These are phyloP conservation scores for Pulveroboletus sp. DNA, from an alignment of 768 basidiomycete genomes.

Conservation along the genomic window DNA sequence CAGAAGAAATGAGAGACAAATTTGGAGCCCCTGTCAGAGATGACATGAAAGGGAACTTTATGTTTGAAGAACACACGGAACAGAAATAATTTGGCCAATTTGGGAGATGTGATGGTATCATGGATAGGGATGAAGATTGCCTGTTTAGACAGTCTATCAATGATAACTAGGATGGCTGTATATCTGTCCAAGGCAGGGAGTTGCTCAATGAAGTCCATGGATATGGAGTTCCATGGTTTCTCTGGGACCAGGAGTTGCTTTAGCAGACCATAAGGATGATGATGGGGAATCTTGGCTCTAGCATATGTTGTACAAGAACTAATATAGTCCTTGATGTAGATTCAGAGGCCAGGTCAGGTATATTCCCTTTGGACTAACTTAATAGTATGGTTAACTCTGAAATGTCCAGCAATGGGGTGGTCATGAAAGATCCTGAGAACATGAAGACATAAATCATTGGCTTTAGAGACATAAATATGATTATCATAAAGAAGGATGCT, in stretches of 20 bases:
- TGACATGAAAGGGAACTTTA: background rate
- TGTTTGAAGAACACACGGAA: background rate
- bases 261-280: background rate
- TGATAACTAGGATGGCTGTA: background rate
- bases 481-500: background rate
- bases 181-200: background rate
- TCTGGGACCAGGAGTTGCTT: background rate
- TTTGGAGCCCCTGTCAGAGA: background rate
- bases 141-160: background rate
- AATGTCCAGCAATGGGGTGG: background rate
- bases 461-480: background rate
- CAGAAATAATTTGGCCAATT: background rate
- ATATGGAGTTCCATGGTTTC: background rate
- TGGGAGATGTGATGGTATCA: background rate
- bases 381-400: background rate
- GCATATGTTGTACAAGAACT: background rate
- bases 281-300: background rate
- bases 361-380: background rate
- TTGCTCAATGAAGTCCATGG: conserved; percentile 6
- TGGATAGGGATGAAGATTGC: background rate
- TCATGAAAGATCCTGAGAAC: background rate
- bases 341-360: background rate
- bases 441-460: background rate
- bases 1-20: background rate
- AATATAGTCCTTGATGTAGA: background rate